A percentile compares a stretch with the other conserved stretches of the same genome.
Evolutionary conservation across 2,329 filamentous ascomycete species (phyloP).

Genomic region (Nannizziopsis arthrosporioides): DNA sequence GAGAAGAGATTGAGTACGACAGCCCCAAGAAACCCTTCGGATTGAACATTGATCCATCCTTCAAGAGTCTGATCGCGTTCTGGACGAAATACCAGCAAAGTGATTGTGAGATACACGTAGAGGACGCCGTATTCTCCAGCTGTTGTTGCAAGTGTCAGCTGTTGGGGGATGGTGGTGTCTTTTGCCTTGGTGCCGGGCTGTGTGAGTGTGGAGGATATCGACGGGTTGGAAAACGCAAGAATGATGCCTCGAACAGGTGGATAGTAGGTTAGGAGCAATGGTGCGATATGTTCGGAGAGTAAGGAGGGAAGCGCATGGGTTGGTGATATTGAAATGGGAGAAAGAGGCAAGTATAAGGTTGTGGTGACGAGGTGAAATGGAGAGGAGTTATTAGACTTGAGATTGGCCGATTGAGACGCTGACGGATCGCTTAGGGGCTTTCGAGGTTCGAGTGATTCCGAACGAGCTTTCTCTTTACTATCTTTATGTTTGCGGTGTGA

Average conservation of each 20-base stretch:
- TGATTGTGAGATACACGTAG: conserved; percentile 79
- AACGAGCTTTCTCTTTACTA: conserved; percentile 17
- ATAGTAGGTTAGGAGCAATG: conserved; percentile 52
- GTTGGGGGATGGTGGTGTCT: conserved; percentile 23
- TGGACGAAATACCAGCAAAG: conserved; percentile 74
- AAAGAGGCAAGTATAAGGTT: conserved; percentile 56
- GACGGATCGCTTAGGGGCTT: conserved; percentile 18
- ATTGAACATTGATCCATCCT: conserved; percentile 74
- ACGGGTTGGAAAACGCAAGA: conserved; percentile 41
- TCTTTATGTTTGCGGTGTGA: conserved; percentile 12
- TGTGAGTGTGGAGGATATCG: conserved; percentile 31
- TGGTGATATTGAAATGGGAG: conserved; percentile 44
- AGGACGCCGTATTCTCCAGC: conserved; percentile 75
- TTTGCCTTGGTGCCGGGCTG: conserved; percentile 28
- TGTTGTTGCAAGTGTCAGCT: conserved; percentile 32
- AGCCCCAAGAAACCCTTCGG: conserved; percentile 76
- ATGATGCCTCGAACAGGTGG: conserved; percentile 48
- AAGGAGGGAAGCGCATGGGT: conserved; percentile 45
- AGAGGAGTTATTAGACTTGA: conserved; percentile 31
- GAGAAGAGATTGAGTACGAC: conserved; percentile 89
- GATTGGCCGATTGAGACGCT: conserved; percentile 15
- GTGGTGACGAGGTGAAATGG: conserved; percentile 70
- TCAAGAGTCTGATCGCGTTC: conserved; percentile 61
- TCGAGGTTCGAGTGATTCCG: conserved; percentile 1
- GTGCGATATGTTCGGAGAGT: conserved; percentile 50